Conservation (phyloP, 441 rosid species). For the Eruca vesicaria region DNA sequence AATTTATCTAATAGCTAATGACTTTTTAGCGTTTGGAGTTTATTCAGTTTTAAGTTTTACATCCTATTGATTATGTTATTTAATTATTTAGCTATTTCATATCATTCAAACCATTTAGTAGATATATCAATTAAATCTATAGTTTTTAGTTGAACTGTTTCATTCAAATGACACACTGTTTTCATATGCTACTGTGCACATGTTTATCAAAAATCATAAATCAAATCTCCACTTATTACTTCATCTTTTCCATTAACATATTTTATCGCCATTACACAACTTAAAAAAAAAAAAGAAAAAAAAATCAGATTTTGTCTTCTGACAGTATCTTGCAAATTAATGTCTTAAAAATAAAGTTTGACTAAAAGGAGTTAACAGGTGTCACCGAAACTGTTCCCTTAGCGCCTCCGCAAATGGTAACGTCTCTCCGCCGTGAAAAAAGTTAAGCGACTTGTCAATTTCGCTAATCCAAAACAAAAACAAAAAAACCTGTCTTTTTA, state of each 20-base stretch:
- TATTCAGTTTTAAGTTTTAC: background rate
- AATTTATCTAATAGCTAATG: no score
- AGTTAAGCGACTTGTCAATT: background rate
- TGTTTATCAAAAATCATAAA: background rate
- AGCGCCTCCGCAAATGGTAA: conserved; percentile 23
- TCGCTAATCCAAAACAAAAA: background rate
- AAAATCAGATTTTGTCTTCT: background rate
- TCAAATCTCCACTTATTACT: background rate
- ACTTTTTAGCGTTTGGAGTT: no score
- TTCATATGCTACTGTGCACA: no score
- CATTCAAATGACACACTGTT: no score
- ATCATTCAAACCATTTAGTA: background rate
- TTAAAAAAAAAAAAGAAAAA: no score
- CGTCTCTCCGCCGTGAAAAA: conserved; percentile 18
- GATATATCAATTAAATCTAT: no score
- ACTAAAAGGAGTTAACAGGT: background rate
- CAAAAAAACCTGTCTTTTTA: background rate
- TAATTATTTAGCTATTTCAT: background rate
- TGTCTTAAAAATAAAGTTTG: background rate
- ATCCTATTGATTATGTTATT: background rate
- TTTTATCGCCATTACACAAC: background rate
- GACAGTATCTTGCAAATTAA: background rate
- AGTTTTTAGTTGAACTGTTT: no score
- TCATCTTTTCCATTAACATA: background rate
- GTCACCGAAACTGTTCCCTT: background rate